A percentile compares a stretch with the other conserved stretches of the same genome.
phyloP scores from a whole-genome alignment of 805 yeast species.

The Candida manassasensis region DNA sequence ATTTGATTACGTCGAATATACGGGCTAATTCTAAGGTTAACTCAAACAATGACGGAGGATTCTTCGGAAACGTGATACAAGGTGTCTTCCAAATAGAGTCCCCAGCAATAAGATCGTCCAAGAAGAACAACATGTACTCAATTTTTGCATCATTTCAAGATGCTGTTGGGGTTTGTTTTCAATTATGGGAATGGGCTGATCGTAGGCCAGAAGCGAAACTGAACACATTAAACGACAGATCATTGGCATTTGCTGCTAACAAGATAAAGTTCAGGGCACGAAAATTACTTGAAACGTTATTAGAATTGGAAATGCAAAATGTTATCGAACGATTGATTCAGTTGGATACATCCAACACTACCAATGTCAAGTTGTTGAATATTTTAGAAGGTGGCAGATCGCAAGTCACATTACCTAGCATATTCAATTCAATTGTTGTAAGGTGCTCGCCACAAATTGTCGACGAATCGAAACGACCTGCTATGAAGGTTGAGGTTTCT shows the following conservation, averaged over 20 bases:
- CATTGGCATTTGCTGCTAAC: conserved; percentile 42
- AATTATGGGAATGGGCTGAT: conserved; percentile 73
- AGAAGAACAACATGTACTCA: conserved; percentile 49
- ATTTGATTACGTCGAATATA: conserved; percentile 34
- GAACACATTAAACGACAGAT: conserved; percentile 12
- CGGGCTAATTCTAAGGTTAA: conserved; percentile 13
- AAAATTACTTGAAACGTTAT: conserved; percentile 58
- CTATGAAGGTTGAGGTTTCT: conserved; percentile 43
- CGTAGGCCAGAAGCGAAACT: conserved; percentile 15
- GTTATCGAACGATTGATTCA: conserved; percentile 61
- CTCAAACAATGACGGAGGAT: conserved; percentile 35
- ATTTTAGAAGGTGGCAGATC: conserved; percentile 83
- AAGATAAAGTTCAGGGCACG: conserved; percentile 66
- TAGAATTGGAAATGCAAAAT: conserved; percentile 66
- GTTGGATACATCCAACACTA: conserved; percentile 17
- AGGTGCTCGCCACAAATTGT: conserved; percentile 36
- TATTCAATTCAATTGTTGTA: conserved; percentile 51
- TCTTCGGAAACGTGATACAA: conserved; percentile 64
- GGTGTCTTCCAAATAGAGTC: conserved; percentile 77
- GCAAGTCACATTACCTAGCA: conserved; percentile 62
- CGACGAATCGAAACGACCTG: conserved; percentile 36
- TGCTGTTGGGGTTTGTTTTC: conserved; percentile 49
- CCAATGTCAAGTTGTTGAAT: conserved; percentile 56
- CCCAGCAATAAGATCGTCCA: conserved; percentile 46
- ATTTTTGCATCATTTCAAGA: conserved; percentile 62